Evolutionary conservation across 352 stramenopile genomes (phyloP), one percentile per base, ranked within the genome.

Genomic region (Phytophthora niederhauseri): DNA sequence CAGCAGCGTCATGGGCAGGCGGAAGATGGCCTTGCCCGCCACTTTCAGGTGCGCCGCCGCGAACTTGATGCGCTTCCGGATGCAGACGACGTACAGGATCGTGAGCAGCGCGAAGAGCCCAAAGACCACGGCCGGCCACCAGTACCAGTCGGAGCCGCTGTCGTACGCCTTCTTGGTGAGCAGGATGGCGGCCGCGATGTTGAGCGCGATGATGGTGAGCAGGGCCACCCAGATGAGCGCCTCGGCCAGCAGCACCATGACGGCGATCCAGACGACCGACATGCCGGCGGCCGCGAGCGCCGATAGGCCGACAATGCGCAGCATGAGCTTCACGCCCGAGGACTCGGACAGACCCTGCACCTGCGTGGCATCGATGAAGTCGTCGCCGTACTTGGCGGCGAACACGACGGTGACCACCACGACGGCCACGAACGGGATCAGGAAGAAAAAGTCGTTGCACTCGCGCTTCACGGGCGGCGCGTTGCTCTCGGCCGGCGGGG

Each of bases 61-160:
- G 79, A 98, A 98, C 38, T 96, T 92, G 71, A 99, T 96, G 28
- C 92, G 82, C 59, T 91, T 64, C 82, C 89, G 75, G 61, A 93
- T 85, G 72, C 81, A 92, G 61, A 61, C 83, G 53, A 83, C 72
- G 76, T 93, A 95, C 26, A 89, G 56, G 4, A 84, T 56, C 5
- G 89, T 73, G 52, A 90, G 59, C 48, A 90, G 45, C 46, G 82
- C 77, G 5, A 81, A 49, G 60, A 86, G 70, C 0, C 81, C 81
- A 48, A 91, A 91, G 52, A 89, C 71, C 4, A 82, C 36, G 11
- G 76, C 73, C 6, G 85, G 84, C 84, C 84, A 95, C 66, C 75
- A 95, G 73, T 95, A 95, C 65, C 73, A 82, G 41, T 77, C 53
- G 7, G 68, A 60, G 31, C 74, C 78, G 36, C 58, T 77, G 78